phyloP scores from a whole-genome alignment of 2,329 filamentous ascomycete species.

The Cadophora luteo-olivacea region DNA sequence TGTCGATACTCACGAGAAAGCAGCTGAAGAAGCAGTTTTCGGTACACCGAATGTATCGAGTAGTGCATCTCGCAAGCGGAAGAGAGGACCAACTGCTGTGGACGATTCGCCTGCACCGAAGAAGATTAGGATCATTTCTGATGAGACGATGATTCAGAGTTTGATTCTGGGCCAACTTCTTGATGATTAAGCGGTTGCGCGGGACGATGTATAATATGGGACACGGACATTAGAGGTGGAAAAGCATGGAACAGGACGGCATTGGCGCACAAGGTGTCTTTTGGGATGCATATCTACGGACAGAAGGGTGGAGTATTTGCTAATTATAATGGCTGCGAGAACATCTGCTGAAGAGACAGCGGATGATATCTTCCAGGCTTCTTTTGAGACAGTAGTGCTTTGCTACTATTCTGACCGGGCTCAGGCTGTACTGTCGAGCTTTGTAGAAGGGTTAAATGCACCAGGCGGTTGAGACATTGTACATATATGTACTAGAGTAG shows the following conservation, averaged over 20 bases:
- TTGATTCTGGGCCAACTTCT: constrained; percentile 84
- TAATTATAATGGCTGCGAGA: constrained; percentile 4
- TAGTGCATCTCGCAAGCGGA: constrained; percentile 51
- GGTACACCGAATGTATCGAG: constrained; percentile 32
- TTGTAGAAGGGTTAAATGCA: no score
- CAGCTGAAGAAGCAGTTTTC: constrained; percentile 49
- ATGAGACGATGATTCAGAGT: constrained; percentile 92
- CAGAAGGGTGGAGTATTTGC: neutral
- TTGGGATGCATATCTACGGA: constrained; percentile 6
- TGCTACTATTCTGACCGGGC: no score
- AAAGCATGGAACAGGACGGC: neutral
- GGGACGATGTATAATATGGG: neutral
- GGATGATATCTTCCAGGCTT: no score
- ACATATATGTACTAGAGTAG: no score
- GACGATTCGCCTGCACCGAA: constrained; percentile 50
- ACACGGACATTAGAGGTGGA: neutral
- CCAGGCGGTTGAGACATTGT: no score
- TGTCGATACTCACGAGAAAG: constrained; percentile 65
- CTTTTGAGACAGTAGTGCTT: no score
- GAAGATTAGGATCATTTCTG: constrained; percentile 72
- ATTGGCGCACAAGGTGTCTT: neutral
- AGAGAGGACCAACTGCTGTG: constrained; percentile 46
- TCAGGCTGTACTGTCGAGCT: no score
- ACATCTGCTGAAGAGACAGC: no score
- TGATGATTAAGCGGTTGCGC: constrained; percentile 28